These are phyloP conservation scores for Juncus effusus DNA, from an alignment of 176 grass and related monocot genomes.

Conservation along the genomic window DNA sequence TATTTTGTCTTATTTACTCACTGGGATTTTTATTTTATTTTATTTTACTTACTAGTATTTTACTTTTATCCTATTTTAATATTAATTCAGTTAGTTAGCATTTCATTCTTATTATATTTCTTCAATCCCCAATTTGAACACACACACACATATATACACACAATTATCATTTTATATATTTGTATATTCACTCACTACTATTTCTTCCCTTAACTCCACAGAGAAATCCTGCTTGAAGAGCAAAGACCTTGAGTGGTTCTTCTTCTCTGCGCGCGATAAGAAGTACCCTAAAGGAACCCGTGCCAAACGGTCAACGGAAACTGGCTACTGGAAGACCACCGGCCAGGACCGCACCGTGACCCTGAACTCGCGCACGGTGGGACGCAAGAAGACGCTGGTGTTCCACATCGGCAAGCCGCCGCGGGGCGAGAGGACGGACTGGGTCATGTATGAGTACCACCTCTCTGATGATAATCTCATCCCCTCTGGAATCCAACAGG, in stretches of 20 bases:
- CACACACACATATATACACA: not conserved
- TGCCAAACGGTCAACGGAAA: constrained; percentile 72
- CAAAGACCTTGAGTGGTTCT: constrained; percentile 91
- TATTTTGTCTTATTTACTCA: too few species aligned
- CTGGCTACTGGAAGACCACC: constrained; percentile 95
- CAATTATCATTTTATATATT: not conserved
- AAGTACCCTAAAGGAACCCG: constrained; percentile 79
- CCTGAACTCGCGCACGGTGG: constrained; percentile 56
- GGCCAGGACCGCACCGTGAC: constrained; percentile 69
- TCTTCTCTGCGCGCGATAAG: constrained; percentile 76
- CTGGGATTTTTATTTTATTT: too few species aligned
- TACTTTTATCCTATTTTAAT: too few species aligned
- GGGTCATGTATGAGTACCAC: constrained; percentile 97
- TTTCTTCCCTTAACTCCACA: constrained; percentile 28
- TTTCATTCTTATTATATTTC: too few species aligned
- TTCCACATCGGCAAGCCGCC: constrained; percentile 86
- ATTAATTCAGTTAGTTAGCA: too few species aligned
- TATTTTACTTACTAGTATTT: too few species aligned
- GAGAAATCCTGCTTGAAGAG: constrained; percentile 58
- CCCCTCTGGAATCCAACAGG: constrained; percentile 66
- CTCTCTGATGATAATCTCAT: constrained; percentile 42
- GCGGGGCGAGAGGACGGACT: constrained; percentile 70
- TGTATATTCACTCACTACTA: not conserved
- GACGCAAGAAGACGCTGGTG: constrained; percentile 79
- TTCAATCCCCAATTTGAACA: not conserved